These are phyloP conservation scores for Laguncularia racemosa DNA, from an alignment of 345 rosid species.

Conservation along the genomic window DNA sequence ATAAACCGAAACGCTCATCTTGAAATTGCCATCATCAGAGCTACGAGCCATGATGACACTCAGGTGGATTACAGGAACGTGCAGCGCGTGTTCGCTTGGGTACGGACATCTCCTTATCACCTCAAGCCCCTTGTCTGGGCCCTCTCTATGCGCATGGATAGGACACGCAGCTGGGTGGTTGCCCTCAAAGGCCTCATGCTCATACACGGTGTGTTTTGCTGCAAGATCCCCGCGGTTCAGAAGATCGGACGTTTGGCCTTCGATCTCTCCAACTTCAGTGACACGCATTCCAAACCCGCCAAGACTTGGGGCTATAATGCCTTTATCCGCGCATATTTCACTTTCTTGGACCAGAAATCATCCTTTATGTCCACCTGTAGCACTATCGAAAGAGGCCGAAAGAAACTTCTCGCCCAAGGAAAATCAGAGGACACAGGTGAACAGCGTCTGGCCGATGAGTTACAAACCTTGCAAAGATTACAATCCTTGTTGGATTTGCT, in stretches of 20 bases:
- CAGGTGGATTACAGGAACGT: slow-evolving; percentile 52
- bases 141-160: slow-evolving; percentile 43
- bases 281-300: slow-evolving; percentile 22
- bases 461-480: slow-evolving; percentile 36
- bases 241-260: slow-evolving; percentile 59
- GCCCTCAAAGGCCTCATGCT: slow-evolving; percentile 73
- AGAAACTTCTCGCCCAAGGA: too few species aligned
- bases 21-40: slow-evolving; percentile 59
- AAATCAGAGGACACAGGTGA: background rate
- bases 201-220: slow-evolving; percentile 71
- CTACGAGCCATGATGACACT: slow-evolving; percentile 69
- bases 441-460: slow-evolving; percentile 22
- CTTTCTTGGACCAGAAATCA: slow-evolving; percentile 55
- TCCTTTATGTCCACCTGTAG: slow-evolving; percentile 14
- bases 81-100: slow-evolving; percentile 55
- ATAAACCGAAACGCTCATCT: slow-evolving; percentile 35
- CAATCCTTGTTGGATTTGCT: slow-evolving; percentile 52
- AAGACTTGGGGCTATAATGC: slow-evolving; percentile 39
- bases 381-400: too few species aligned
- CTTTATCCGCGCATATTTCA: slow-evolving; percentile 58
- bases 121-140: slow-evolving; percentile 45
- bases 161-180: slow-evolving; percentile 67
- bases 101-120: slow-evolving; percentile 54
- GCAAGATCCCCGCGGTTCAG: slow-evolving; percentile 33
- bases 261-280: slow-evolving; percentile 55